phyloP scores from a whole-genome alignment of 1,284 basidiomycete genomes.

The Fomes fomentarius region DNA sequence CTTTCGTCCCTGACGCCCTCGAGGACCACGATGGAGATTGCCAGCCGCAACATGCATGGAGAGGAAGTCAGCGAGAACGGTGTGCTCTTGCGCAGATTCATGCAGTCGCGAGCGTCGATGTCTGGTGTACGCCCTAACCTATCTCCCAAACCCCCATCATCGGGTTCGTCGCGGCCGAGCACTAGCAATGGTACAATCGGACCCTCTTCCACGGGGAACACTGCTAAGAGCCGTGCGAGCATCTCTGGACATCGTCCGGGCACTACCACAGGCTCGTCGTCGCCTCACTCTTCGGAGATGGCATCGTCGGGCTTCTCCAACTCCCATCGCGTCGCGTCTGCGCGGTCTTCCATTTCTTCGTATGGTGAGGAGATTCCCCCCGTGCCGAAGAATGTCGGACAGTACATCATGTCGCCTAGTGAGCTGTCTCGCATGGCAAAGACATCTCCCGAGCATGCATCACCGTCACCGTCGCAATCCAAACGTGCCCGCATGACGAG shows the following conservation, averaged over 20 bases:
- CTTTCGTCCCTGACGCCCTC: slow-evolving; percentile 20
- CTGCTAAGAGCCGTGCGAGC: slow-evolving; percentile 26
- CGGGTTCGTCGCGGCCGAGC: slow-evolving; percentile 13
- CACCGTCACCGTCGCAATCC: slow-evolving; percentile 5
- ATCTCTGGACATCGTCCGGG: slow-evolving; percentile 37
- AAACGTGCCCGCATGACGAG: slow-evolving; percentile 7
- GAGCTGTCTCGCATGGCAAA: slow-evolving; percentile 42
- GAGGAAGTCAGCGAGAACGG: slow-evolving; percentile 23
- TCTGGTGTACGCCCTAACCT: slow-evolving; percentile 31
- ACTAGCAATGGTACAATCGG: slow-evolving; percentile 25
- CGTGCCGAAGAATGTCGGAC: slow-evolving; percentile 37
- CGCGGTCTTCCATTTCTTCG: slow-evolving; percentile 60
- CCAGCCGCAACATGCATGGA: slow-evolving; percentile 13
- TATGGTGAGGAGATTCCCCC: slow-evolving; percentile 50
- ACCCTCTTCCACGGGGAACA: slow-evolving; percentile 19
- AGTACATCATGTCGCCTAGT: slow-evolving; percentile 55
- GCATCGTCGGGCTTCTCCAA: slow-evolving; percentile 56
- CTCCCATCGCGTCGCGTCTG: slow-evolving; percentile 42
- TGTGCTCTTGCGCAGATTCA: slow-evolving; percentile 28
- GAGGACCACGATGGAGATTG: slow-evolving; percentile 32
- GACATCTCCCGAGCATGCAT: not conserved
- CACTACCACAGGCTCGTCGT: slow-evolving; percentile 56
- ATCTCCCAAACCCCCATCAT: slow-evolving; percentile 12
- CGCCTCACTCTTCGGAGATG: slow-evolving; percentile 58
- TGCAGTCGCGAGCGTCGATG: slow-evolving; percentile 36